phyloP scores from a whole-genome alignment of 176 grass and related monocot species.

The Raddia guianensis region DNA sequence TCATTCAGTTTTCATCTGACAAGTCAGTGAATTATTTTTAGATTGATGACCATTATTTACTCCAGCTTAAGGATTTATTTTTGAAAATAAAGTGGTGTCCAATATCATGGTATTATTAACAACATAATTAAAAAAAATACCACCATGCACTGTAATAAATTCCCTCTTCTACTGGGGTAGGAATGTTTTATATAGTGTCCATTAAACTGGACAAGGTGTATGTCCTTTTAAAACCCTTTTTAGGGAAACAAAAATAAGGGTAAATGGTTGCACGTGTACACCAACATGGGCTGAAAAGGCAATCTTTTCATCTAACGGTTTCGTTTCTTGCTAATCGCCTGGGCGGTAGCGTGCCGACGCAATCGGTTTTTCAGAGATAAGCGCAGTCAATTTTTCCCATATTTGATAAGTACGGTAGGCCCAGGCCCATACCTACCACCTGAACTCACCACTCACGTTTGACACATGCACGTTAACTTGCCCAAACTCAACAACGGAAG shows the following conservation, averaged over 20 bases:
- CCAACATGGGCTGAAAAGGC: neutral
- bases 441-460: too few species aligned
- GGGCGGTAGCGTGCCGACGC: too few species aligned
- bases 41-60: neutral
- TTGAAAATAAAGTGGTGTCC: neutral
- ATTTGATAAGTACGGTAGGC: too few species aligned
- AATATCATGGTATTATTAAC: neutral
- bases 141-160: neutral
- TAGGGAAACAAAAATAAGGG: too few species aligned
- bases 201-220: neutral
- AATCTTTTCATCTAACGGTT: neutral
- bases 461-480: too few species aligned
- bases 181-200: neutral
- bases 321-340: too few species aligned
- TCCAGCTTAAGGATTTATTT: neutral
- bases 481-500: too few species aligned
- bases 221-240: neutral
- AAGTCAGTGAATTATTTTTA: neutral
- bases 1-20: neutral
- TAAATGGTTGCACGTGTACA: neutral
- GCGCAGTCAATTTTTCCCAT: too few species aligned
- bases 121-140: constrained; percentile 7
- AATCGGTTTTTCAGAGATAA: too few species aligned
- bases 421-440: too few species aligned
- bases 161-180: neutral